These are phyloP conservation scores for Fusarium avenaceum DNA, from an alignment of 2,329 filamentous ascomycete genomes.

Conservation along the genomic window DNA sequence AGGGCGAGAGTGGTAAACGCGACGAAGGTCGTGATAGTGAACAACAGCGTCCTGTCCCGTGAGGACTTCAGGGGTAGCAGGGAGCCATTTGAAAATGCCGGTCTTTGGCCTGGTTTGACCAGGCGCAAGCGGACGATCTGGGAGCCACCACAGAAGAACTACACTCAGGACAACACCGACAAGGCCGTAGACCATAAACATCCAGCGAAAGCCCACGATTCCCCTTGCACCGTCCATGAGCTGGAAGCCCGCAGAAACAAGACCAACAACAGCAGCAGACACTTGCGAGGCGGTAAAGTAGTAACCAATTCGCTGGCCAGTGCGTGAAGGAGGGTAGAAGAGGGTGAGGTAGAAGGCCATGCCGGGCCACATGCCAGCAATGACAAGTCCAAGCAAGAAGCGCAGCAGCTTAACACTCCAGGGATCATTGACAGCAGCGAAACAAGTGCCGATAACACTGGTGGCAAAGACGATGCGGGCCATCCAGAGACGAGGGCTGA, in stretches of 20 bases:
- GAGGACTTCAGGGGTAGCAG: constrained; percentile 77
- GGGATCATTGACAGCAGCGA: constrained; percentile 82
- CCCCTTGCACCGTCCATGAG: constrained; percentile 85
- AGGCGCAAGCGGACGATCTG: constrained; percentile 82
- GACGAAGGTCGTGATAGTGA: constrained; percentile 85
- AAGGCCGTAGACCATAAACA: constrained; percentile 90
- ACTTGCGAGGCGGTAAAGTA: constrained; percentile 93
- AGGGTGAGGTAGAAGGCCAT: constrained; percentile 94
- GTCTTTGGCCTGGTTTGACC: constrained; percentile 69
- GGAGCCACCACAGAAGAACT: constrained; percentile 87
- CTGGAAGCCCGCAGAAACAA: constrained; percentile 92
- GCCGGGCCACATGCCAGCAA: constrained; percentile 94
- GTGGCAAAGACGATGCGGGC: constrained; percentile 90
- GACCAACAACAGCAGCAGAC: constrained; percentile 87
- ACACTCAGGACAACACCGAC: constrained; percentile 80
- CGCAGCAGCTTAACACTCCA: constrained; percentile 93
- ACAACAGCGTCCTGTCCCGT: constrained; percentile 81
- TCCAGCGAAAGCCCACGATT: constrained; percentile 88
- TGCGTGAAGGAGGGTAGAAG: constrained; percentile 90
- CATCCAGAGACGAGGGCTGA: constrained; percentile 93
- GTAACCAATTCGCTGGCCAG: constrained; percentile 87
- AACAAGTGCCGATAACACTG: constrained; percentile 84
- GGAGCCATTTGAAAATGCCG: constrained; percentile 74
- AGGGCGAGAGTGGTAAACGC: constrained; percentile 82
- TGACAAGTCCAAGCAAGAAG: constrained; percentile 86